Base-by-base conservation (phyloP, 1,139 yeast species). In the Yamadazyma conglobata region DNA sequence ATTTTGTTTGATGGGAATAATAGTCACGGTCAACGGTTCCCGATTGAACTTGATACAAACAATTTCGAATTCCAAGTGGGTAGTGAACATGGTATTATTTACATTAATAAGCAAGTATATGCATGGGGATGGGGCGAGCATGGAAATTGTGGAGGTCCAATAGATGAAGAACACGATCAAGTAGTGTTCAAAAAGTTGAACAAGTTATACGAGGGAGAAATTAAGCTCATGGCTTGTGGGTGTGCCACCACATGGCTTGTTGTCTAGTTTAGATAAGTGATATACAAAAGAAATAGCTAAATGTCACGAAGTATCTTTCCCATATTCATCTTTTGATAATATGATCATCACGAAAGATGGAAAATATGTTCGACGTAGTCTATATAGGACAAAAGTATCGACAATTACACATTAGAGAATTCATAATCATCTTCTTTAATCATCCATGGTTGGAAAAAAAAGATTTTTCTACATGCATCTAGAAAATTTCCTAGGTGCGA, bases 111-210 rank as follows among this genome's bases (percentile, higher is more conserved):
- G 27, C 37, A 43, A 5, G 78, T 85, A 0, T 62, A 50, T 33
- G 73, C 89, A 3, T 91, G 97, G 97, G 98, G 98, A 0, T 91
- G 98, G 98, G 96, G 96, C 15, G 98, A 91, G 51, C 98, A 91
- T 52, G 97, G 98, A 1, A 91, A 91, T 50, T 89, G 97, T 57
- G 97, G 97, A 0, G 41, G 39, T 1, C 55, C 46, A 20, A 24
- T 27, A 3, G 27, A 48, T 10, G 42, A 40, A 9, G 39, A 33
- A 11, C 46, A 40, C 2, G 54, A 47, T 5, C 50, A 50, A 4
- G 70, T 64, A 3, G 58, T 66, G 0, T 73, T 66, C 36, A 54
- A 55, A 35, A 50, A 57, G 27, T 41, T 70, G 20, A 73, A 70
- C 37, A 33, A 30, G 12, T 28, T 76, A n/a, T 69, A 67, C 44